Conservation (phyloP, 352 stramenopile species). For the Aphanomyces euteiches region DNA sequence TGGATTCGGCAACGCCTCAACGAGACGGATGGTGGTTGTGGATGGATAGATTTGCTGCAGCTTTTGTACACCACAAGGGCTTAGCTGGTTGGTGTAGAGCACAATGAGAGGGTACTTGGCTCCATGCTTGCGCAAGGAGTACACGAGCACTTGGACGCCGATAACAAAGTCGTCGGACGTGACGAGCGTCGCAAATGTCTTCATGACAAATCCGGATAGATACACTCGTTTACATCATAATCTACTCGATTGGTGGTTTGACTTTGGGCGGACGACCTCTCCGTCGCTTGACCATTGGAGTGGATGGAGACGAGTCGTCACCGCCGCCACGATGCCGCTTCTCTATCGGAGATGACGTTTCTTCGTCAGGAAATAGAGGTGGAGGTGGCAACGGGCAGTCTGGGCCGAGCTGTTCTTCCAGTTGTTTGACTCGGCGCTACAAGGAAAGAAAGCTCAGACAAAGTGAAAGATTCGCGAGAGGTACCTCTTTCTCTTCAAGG, state of each 20-base stretch:
- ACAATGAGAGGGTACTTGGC: conserved; percentile 34
- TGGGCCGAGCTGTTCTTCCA: background rate
- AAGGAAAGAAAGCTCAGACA: background rate
- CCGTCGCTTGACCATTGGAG: conserved; percentile 1
- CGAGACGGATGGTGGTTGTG: conserved; percentile 23
- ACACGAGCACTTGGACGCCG: conserved; percentile 42
- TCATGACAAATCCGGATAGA: background rate
- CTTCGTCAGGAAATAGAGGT: background rate
- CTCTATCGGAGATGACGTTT: background rate
- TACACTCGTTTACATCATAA: background rate
- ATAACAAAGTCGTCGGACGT: conserved; percentile 44
- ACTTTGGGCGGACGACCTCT: conserved; percentile 9
- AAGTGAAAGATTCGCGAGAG: background rate
- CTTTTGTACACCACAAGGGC: conserved; percentile 24
- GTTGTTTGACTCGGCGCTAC: background rate
- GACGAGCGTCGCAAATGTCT: conserved; percentile 40
- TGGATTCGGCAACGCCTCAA: conserved; percentile 20
- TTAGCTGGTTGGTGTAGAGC: conserved; percentile 42
- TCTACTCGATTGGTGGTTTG: background rate
- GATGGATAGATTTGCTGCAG: conserved; percentile 33
- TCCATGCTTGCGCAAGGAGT: conserved; percentile 33
- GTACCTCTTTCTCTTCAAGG: conserved; percentile 21
- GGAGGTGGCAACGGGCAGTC: background rate
- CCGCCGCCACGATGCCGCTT: background rate
- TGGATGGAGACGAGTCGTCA: background rate